Evolutionary conservation across 768 basidiomycete species (phyloP).

Genomic region (Boletus patriciae): DNA sequence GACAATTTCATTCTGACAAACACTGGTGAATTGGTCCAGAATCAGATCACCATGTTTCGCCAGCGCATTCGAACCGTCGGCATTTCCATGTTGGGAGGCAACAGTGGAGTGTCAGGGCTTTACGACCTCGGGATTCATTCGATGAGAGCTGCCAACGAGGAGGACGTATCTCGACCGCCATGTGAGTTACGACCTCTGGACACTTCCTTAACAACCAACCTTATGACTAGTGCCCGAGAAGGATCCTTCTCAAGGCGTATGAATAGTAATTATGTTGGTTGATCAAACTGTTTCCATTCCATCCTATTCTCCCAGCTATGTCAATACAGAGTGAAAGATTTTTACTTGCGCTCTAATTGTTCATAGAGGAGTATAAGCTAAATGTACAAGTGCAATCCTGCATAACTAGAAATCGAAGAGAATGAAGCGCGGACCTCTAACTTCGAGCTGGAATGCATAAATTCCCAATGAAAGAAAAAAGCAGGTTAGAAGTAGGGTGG

Average conservation of each 20-base stretch:
- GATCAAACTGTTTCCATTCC: background rate
- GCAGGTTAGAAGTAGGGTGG: conserved; percentile 6
- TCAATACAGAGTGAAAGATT: conserved; percentile 2
- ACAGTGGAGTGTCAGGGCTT: conserved; percentile 66
- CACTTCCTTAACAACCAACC: background rate
- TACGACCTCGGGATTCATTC: conserved; percentile 85
- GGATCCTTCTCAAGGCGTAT: conserved; percentile 26
- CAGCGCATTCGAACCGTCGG: conserved; percentile 80
- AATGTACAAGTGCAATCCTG: conserved; percentile 25
- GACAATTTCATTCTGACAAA: conserved; percentile 73
- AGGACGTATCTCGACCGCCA: conserved; percentile 45
- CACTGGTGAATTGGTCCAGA: conserved; percentile 63
- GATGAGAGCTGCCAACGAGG: conserved; percentile 79
- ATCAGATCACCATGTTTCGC: conserved; percentile 73
- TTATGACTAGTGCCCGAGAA: conserved; percentile 24
- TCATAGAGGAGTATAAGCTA: conserved; percentile 19
- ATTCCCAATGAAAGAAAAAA: conserved; percentile 7
- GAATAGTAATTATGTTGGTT: conserved; percentile 1
- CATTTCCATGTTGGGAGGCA: conserved; percentile 84
- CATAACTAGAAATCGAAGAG: conserved; percentile 5
- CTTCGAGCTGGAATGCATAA: conserved; percentile 11
- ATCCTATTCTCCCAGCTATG: background rate
- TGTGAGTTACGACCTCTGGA: conserved; percentile 24
- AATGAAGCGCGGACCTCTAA: conserved; percentile 2
- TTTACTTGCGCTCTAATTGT: conserved; percentile 4